phyloP scores from a whole-genome alignment of 169 alveolate species.

The Ophryocystis elektroscirrha region DNA sequence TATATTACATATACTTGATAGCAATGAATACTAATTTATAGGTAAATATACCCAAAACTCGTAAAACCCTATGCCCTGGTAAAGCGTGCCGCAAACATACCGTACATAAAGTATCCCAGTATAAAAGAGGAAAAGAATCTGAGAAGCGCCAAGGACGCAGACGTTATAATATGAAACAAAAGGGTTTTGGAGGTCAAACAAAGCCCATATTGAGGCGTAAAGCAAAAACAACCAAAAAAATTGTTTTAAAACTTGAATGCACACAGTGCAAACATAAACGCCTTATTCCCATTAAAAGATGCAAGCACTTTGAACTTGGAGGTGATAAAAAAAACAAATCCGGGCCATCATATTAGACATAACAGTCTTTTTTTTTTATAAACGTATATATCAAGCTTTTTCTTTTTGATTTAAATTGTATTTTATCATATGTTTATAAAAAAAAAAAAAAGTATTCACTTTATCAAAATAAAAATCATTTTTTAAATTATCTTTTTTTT shows the following conservation, averaged over 20 bases:
- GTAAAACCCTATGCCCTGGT: too few relatives aligned
- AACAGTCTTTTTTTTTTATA: neutral
- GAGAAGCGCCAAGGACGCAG: constrained; percentile 84
- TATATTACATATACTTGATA: too few relatives aligned
- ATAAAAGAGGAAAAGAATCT: constrained; percentile 93
- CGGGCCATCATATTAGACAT: constrained; percentile 10
- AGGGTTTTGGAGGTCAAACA: constrained; percentile 97
- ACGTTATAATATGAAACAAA: constrained; percentile 94
- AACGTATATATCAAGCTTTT: too few relatives aligned
- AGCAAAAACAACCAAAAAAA: constrained; percentile 95
- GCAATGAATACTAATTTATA: too few relatives aligned
- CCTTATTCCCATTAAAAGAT: constrained; percentile 79
- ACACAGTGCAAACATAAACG: constrained; percentile 85
- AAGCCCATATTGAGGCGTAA: constrained; percentile 77
- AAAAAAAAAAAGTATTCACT: too few relatives aligned
- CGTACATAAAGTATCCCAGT: constrained; percentile 73
- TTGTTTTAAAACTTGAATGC: constrained; percentile 90
- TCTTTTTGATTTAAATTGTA: too few relatives aligned
- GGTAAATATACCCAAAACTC: too few relatives aligned
- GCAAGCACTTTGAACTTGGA: constrained; percentile 95
- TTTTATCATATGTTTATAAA: too few relatives aligned
- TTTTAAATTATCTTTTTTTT: too few relatives aligned
- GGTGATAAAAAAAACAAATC: constrained; percentile 71
- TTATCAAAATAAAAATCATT: too few relatives aligned
- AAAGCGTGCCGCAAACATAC: constrained; percentile 33